A percentile compares a stretch with the other conserved stretches of the same genome.
These are phyloP conservation scores for Lentinula novae-zelandiae DNA, from an alignment of 1,284 basidiomycete species.

Conservation along the genomic window DNA sequence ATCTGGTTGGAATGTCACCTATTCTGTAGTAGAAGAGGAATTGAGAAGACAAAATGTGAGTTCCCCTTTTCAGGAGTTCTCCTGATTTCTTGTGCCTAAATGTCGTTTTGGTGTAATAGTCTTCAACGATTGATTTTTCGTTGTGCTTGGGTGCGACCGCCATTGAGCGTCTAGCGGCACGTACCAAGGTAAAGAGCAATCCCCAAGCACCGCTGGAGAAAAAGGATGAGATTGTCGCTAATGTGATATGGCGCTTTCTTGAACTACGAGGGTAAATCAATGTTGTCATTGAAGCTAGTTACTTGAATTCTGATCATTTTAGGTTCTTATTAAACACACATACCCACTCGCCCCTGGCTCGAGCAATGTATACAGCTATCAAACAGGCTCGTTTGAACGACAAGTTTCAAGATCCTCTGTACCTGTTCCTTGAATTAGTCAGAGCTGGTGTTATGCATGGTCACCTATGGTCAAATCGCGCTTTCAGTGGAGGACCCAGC, in stretches of 20 bases:
- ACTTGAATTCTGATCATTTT: slow-evolving; percentile 6
- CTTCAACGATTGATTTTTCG: slow-evolving; percentile 95
- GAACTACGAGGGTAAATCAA: slow-evolving; percentile 82
- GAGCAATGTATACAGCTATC: slow-evolving; percentile 85
- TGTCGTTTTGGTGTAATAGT: slow-evolving; percentile 40
- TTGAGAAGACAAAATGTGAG: slow-evolving; percentile 93
- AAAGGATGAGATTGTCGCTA: slow-evolving; percentile 98
- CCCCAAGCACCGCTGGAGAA: slow-evolving; percentile 72
- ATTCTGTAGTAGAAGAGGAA: slow-evolving; percentile 88
- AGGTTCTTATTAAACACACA: slow-evolving; percentile 89
- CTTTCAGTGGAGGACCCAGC: slow-evolving; percentile 92
- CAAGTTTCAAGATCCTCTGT: slow-evolving; percentile 97
- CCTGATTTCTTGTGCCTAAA: background rate
- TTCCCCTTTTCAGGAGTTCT: slow-evolving; percentile 17
- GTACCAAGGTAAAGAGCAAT: slow-evolving; percentile 64
- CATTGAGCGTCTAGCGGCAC: slow-evolving; percentile 70
- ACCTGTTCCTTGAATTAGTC: slow-evolving; percentile 89
- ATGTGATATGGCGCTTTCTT: slow-evolving; percentile 97
- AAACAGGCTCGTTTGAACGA: slow-evolving; percentile 83
- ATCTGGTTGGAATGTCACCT: slow-evolving; percentile 90
- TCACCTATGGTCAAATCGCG: slow-evolving; percentile 83
- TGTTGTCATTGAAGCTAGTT: too few species aligned
- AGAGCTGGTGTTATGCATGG: slow-evolving; percentile 95
- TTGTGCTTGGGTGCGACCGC: slow-evolving; percentile 91
- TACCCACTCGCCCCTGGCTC: slow-evolving; percentile 85